Base-by-base conservation (phyloP, 257 asterid genomes). In the Solanum chaucha region DNA sequence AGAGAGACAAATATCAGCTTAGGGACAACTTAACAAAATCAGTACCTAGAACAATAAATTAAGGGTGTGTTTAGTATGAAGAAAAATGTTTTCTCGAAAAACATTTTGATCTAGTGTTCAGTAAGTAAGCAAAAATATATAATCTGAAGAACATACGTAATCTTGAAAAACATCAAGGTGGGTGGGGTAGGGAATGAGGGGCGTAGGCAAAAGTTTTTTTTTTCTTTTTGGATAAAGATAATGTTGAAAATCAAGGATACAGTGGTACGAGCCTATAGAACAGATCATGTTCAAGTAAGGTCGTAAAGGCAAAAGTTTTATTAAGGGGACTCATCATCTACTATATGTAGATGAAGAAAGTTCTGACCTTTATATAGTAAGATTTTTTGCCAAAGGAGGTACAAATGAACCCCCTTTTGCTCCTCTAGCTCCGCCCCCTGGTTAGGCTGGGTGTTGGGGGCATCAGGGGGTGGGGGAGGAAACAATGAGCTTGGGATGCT, bases 1-100 rank as follows among this genome's bases (percentile, higher is more conserved):
- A 19, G 55, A 41, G 67, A 84, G 91, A 85, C 72, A 78, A 61
- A n/a, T 10, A 61, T 61, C 28, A n/a, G 32, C 70, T 61, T n/a
- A 61, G 5, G 10, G 24, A 58, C 65, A 58, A 58, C 24, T 17
- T 19, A 58, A 58, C 65, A 58, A 58, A 58, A 20, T 61, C 28
- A 22, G 13, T 8, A 22, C 68, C 64, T 55, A 17, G 10, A 55
- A 55, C n/a, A 55, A 55, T 55, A 55, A 17, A 55, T 55, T 0
- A 17, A 55, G 65, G 4, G 2, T 19, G 65, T 19, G 65, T 55
- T 55, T 55, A 19, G 11, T 55, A 55, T 7, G 65, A 55, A 55
- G 1, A 1, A 15, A 15, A 51, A 0, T 51, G 22, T 51, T 51
- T 51, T 5, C 61, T 1, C 1, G 0, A 3, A 51, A 51, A 15